These are phyloP conservation scores for Penicillium pulvis DNA, from an alignment of 495 filamentous ascomycete species.

Conservation along the genomic window DNA sequence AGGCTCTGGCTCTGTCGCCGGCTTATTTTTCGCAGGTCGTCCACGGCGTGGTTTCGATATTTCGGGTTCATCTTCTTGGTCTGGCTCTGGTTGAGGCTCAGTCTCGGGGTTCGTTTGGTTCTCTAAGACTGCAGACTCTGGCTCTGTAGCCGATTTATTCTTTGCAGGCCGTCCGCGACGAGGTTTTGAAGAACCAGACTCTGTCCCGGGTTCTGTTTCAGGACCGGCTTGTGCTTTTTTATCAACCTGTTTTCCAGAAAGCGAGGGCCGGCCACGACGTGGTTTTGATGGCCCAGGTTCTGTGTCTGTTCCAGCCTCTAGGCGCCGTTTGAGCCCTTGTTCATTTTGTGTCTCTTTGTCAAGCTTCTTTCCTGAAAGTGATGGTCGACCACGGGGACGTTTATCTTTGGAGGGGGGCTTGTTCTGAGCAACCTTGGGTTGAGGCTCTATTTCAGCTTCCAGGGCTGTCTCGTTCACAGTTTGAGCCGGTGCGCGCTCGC, in stretches of 20 bases:
- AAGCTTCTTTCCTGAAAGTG: constrained; percentile 1
- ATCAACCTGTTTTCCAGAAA: neutral
- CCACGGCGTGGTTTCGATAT: constrained; percentile 22
- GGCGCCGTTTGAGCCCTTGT: neutral
- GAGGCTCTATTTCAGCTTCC: neutral
- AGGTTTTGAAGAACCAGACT: neutral
- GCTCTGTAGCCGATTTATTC: neutral
- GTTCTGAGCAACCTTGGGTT: neutral
- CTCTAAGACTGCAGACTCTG: neutral
- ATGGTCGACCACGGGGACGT: constrained; percentile 2
- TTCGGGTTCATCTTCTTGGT: constrained; percentile 11
- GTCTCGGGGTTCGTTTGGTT: neutral
- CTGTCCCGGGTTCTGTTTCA: neutral
- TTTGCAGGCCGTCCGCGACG: neutral
- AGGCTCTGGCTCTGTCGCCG: constrained; percentile 14
- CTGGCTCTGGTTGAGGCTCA: constrained; percentile 13
- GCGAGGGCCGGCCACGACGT: neutral
- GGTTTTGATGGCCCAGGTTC: neutral
- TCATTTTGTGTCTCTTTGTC: neutral
- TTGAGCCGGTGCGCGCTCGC: neutral
- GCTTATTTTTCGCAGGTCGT: constrained; percentile 18
- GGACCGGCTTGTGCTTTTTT: neutral
- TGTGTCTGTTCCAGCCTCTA: neutral
- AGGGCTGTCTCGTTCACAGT: neutral
- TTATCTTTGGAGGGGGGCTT: neutral